Conservation (phyloP, 495 filamentous ascomycete genomes). For the Mytilinidion resinicola region DNA sequence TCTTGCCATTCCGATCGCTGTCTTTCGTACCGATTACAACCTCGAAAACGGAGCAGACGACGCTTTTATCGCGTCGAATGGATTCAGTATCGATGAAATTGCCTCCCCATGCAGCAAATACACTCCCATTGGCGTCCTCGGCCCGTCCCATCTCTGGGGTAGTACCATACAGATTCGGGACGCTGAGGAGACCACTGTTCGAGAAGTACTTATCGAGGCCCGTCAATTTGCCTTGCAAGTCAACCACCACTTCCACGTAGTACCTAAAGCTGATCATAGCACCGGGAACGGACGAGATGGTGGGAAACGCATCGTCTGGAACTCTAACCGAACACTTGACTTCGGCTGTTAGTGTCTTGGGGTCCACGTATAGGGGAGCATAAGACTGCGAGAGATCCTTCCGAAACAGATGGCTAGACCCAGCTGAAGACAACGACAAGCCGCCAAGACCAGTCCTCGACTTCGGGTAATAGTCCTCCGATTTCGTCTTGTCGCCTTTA, state of each 20-base stretch:
- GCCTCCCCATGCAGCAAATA: constrained; percentile 55
- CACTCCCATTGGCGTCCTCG: constrained; percentile 33
- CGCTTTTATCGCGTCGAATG: constrained; percentile 78
- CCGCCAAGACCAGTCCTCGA: constrained; percentile 67
- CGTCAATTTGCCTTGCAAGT: constrained; percentile 79
- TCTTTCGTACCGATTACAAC: constrained; percentile 84
- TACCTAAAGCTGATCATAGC: constrained; percentile 92
- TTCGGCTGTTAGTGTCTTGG: constrained; percentile 63
- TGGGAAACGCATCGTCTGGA: constrained; percentile 87
- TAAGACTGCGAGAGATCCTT: constrained; percentile 89
- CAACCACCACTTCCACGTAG: constrained; percentile 83
- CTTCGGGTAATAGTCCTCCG: constrained; percentile 78
- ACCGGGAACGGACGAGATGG: constrained; percentile 80
- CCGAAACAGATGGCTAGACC: constrained; percentile 79
- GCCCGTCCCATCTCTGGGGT: background rate
- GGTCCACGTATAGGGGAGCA: constrained; percentile 79
- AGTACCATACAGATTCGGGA: constrained; percentile 31
- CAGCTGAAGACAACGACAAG: constrained; percentile 71
- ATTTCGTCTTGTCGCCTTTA: constrained; percentile 59
- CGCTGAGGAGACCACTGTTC: constrained; percentile 49
- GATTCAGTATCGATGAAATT: constrained; percentile 85
- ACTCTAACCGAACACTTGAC: constrained; percentile 77
- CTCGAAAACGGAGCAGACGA: constrained; percentile 76
- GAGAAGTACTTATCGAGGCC: constrained; percentile 58
- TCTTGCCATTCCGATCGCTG: constrained; percentile 55